These are phyloP conservation scores for Groenewaldozyma salmanticensis DNA, from an alignment of 805 yeast genomes.

Conservation along the genomic window DNA sequence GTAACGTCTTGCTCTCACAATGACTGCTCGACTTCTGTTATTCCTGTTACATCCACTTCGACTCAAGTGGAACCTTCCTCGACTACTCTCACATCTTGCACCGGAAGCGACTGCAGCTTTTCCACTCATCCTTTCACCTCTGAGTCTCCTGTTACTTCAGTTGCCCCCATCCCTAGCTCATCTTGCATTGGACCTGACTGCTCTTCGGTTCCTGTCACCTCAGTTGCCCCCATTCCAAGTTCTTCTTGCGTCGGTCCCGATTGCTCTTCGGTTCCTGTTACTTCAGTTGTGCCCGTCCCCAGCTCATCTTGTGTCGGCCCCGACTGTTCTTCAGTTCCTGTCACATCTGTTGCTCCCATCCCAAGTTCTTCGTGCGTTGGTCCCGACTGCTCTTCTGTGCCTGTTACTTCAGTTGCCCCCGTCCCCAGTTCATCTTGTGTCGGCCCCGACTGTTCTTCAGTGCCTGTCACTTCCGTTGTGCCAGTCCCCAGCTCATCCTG, in stretches of 20 bases:
- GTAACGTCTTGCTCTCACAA: too few relatives aligned
- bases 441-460: too few relatives aligned
- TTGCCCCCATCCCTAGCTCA: not conserved
- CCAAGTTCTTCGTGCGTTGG: not conserved
- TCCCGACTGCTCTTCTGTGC: not conserved
- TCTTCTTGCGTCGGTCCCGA: not conserved
- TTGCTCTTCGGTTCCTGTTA: not conserved
- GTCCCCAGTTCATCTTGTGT: not conserved
- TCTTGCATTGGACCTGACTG: not conserved
- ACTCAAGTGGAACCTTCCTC: not conserved
- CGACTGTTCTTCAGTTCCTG: not conserved
- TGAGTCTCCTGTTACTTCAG: not conserved
- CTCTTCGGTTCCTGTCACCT: not conserved
- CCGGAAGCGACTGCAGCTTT: not conserved
- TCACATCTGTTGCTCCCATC: not conserved
- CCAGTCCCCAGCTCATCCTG: not conserved
- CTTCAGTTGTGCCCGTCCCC: not conserved
- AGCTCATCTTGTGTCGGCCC: not conserved
- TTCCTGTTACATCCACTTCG: not conserved
- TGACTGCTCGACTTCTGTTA: not conserved
- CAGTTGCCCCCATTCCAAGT: not conserved
- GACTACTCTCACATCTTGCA: not conserved
- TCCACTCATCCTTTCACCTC: too few relatives aligned
- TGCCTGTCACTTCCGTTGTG: not conserved
- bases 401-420: not conserved